phyloP scores from a whole-genome alignment of 1,139 yeast genomes.

The Taphrina flavorubra region DNA sequence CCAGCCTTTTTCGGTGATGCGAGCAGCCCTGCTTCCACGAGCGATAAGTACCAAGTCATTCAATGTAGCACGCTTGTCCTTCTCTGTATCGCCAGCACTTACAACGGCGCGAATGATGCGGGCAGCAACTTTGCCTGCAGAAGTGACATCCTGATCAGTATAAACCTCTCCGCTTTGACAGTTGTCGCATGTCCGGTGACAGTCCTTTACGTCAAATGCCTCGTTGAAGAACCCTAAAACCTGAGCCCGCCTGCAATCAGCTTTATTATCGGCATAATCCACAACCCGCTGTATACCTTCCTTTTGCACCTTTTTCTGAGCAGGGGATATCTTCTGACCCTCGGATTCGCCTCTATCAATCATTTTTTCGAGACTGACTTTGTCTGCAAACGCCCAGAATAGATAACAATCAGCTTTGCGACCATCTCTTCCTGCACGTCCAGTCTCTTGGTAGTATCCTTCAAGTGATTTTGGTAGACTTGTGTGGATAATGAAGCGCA shows the following conservation, averaged over 20 bases:
- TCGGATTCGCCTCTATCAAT: conserved; percentile 75
- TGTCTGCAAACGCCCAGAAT: conserved; percentile 77
- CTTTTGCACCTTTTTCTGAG: conserved; percentile 76
- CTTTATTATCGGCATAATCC: conserved; percentile 87
- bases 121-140: conserved; percentile 65
- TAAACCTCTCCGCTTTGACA: conserved; percentile 64
- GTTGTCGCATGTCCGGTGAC: conserved; percentile 83
- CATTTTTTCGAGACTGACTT: conserved; percentile 66
- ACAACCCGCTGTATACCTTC: conserved; percentile 80
- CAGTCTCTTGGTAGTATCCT: conserved; percentile 97
- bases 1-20: conserved; percentile 68
- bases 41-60: conserved; percentile 82
- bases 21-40: conserved; percentile 72
- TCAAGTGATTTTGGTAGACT: conserved; percentile 90
- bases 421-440: conserved; percentile 99
- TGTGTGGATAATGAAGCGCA: conserved; percentile 84
- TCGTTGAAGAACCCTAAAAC: conserved; percentile 91
- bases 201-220: conserved; percentile 67
- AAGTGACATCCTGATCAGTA: conserved; percentile 71
- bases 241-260: conserved; percentile 88
- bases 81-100: conserved; percentile 64
- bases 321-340: conserved; percentile 56
- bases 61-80: conserved; percentile 49
- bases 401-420: conserved; percentile 76
- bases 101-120: conserved; percentile 64